Evolutionary conservation across 768 basidiomycete genomes (phyloP), one percentile per base, ranked within the genome.

Genomic region (Rubroboletus satanas): DNA sequence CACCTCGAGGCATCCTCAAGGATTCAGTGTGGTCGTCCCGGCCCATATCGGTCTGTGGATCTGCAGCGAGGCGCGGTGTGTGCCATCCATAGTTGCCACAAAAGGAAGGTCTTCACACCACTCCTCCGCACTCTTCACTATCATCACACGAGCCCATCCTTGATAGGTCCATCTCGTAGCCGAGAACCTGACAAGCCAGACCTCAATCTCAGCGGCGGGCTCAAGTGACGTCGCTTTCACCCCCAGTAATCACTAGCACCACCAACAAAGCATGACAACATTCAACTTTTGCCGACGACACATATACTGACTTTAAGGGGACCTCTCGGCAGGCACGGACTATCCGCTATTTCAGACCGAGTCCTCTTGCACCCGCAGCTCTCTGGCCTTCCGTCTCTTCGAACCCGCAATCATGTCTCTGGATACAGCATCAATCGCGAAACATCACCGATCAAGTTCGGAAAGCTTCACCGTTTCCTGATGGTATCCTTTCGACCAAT

Each of bases 361-460:
- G 29, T n/a, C 42, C 10, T 35, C 50, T 31, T 29, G 32, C 44
- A 10, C 31, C 39, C 7, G 23, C 32, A 53, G 17, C 7, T 55
- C 62, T 54, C 77, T 79, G 42, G 65, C 74, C 71, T 81, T 82
- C 57, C 87, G 77, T 45, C 86, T 74, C 70, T 88, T 88, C 36
- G 87, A 88, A 11, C 79, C 87, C 45, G 80, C 76, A 52, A 90
- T 80, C 87, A 92, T 92, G 26, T 89, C 90, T 73, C 90, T 90
- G 56, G 12, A 47, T 28, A 48, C 39, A 17, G 4, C 21, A 53
- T 56, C 28, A 57, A 33, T 54, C 35, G 11, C 35, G 26, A 26
- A 12, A 29, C 23, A 35, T 35, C 50, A 15, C 29, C n/a, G 1
- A 21, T 1, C 7, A 32, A n/a, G 6, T 18, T n/a, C 11, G 5